Base-by-base conservation (phyloP, 2,329 filamentous ascomycete genomes). In the Scytalidium sp. region DNA sequence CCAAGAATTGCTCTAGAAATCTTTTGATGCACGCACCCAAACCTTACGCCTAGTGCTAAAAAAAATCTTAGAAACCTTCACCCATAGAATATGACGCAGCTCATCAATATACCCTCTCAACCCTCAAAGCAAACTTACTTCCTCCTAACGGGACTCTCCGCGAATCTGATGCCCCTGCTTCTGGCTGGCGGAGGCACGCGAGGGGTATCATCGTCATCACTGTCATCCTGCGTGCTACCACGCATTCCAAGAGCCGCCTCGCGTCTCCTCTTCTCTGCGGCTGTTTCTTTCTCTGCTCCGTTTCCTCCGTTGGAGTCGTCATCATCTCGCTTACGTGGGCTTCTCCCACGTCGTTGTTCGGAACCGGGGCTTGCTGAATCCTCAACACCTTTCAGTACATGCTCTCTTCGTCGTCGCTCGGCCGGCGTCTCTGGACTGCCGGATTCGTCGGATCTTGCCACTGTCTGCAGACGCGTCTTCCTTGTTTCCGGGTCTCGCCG, bases 211-310 rank as follows among this genome's bases (percentile, higher is more conserved):
- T 65, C 63, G 47, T 64, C 62, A 27, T 61, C 56, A 27, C 50
- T 53, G 50, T 64, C 58, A 22, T 60, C 58, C 11, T 59, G 54
- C 9, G 32, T 39, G n/a, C 41, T 50, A 3, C 25, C 49, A 25
- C 45, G 43, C 53, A 87, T 73, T 9, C 88, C 87, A 2, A 93
- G 70, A 1, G 88, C 89, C 1, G 87, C 87, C 59, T 90, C 83
- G 59, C 89, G 80, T 47, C 89, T 75, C 39, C 87, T 78, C 50
- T 85, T 76, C 67, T 93, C 89, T 0, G 88, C 88, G 0, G 87
- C 84, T 0, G 87, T 91, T 68, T 92, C 88, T 27, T 71, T 75
- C 27, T 73, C 73, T n/a, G 75, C 72, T 22, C 55, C 39, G 45
- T 54, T 50, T 36, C 59, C 49, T 2, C 51, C 51, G 5, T 20